phyloP scores from a whole-genome alignment of 2,329 filamentous ascomycete species.

The Phoma herbarum region DNA sequence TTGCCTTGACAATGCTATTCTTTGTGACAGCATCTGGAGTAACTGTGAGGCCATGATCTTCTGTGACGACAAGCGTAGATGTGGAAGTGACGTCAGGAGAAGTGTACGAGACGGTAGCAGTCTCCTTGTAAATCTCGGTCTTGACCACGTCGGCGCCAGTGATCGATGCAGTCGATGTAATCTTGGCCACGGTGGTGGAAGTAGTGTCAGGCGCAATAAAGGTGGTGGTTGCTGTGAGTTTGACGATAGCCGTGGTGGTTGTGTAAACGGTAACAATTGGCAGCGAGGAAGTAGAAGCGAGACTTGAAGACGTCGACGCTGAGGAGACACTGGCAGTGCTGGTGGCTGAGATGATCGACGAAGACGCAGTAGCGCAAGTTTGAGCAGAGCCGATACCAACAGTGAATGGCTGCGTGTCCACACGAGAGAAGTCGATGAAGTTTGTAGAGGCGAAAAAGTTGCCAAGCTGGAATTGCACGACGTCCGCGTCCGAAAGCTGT shows the following conservation, averaged over 20 bases:
- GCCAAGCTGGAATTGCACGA: constrained; percentile 52
- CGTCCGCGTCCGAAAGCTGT: constrained; percentile 48
- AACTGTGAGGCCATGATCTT: constrained; percentile 31
- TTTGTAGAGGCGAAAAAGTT: constrained; percentile 53
- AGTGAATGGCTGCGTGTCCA: constrained; percentile 51
- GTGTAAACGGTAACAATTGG: constrained; percentile 28
- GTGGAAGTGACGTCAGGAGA: constrained; percentile 36
- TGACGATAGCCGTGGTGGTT: constrained; percentile 28
- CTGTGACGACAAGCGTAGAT: constrained; percentile 35
- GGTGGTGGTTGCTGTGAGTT: constrained; percentile 29
- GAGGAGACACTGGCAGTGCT: not conserved
- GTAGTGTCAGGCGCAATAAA: constrained; percentile 34
- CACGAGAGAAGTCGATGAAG: constrained; percentile 55
- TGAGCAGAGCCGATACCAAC: constrained; percentile 44
- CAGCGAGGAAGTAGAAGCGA: constrained; percentile 17
- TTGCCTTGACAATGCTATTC: constrained; percentile 24
- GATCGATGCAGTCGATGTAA: constrained; percentile 21
- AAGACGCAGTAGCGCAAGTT: constrained; percentile 31
- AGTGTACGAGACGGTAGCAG: constrained; percentile 38
- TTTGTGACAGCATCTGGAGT: constrained; percentile 27
- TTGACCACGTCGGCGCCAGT: constrained; percentile 26
- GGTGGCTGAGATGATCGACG: constrained; percentile 11
- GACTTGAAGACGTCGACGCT: not conserved
- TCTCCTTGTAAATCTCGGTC: constrained; percentile 30
- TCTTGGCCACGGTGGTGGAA: constrained; percentile 30